Percentiles rank a stretch among this genome's conserved stretches.
phyloP scores from a whole-genome alignment of 2,329 filamentous ascomycete species.

The Fusarium pseudocircinatum region DNA sequence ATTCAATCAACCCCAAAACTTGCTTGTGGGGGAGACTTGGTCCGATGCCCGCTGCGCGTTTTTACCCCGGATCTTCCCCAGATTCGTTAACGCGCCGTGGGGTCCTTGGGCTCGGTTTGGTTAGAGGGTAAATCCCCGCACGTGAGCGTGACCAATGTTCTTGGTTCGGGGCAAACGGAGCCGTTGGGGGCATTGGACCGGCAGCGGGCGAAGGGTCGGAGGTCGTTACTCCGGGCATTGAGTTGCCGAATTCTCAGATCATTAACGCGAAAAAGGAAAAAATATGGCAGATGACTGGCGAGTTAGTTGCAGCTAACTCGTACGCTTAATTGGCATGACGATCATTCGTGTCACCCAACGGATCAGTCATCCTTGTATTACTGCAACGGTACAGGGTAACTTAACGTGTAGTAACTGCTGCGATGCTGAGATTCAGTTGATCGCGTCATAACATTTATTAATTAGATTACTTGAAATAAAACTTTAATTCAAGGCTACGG shows the following conservation, averaged over 20 bases:
- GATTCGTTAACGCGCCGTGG: not conserved
- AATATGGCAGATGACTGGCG: not conserved
- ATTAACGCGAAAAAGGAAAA: not conserved
- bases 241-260: not conserved
- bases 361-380: accelerated
- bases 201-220: not conserved
- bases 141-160: not conserved
- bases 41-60: slow-evolving; percentile 25
- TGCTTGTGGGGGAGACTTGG: not conserved
- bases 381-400: accelerated
- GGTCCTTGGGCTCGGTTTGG: not conserved
- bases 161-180: slow-evolving; percentile 18
- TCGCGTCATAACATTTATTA: too few species aligned
- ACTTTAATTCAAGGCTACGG: too few species aligned
- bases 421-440: too few species aligned
- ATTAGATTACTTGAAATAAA: too few species aligned
- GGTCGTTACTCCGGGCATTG: not conserved
- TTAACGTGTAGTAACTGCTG: too few species aligned
- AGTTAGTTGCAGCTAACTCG: accelerated
- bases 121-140: not conserved
- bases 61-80: slow-evolving; percentile 37
- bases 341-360: accelerated
- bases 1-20: not conserved
- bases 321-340: not conserved
- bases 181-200: not conserved